Evolutionary conservation across 225 moss, liverwort and hornwort species (phyloP).

Genomic region (Antitrichia curtipendula): DNA sequence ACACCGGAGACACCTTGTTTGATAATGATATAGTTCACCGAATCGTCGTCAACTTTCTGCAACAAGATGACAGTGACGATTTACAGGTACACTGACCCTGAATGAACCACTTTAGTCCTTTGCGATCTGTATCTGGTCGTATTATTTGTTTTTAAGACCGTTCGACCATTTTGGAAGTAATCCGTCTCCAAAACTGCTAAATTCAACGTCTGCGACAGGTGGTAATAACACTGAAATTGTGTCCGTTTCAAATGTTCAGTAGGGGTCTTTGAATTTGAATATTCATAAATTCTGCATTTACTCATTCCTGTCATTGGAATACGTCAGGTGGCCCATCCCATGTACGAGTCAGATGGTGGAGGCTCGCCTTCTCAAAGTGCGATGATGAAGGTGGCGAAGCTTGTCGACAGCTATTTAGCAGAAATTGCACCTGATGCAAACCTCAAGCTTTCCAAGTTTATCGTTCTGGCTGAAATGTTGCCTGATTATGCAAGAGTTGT

Average conservation of each 20-base stretch:
- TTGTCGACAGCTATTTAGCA: conserved; percentile 89
- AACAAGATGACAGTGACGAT: conserved; percentile 83
- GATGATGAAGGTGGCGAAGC: conserved; percentile 96
- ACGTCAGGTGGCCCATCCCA: conserved; percentile 48
- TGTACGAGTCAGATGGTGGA: conserved; percentile 90
- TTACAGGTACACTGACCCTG: conserved; percentile 32
- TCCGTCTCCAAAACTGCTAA: neutral
- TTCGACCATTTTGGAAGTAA: neutral
- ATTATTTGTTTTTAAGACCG: neutral
- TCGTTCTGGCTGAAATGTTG: conserved; percentile 70
- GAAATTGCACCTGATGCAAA: conserved; percentile 99
- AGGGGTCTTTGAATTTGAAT: neutral
- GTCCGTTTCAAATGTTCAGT: neutral
- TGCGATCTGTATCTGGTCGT: neutral
- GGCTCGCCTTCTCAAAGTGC: conserved; percentile 90
- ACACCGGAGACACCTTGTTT: conserved; percentile 96
- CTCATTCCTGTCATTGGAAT: neutral
- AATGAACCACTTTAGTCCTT: neutral
- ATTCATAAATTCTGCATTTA: neutral
- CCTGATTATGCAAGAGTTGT: conserved; percentile 95
- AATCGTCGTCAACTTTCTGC: conserved; percentile 82
- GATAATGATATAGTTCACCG: conserved; percentile 97
- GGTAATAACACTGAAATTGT: neutral
- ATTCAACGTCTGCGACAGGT: neutral
- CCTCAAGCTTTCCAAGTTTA: conserved; percentile 86